phyloP scores from a whole-genome alignment of 1,139 yeast species.

The Tardiomyces blankii region DNA sequence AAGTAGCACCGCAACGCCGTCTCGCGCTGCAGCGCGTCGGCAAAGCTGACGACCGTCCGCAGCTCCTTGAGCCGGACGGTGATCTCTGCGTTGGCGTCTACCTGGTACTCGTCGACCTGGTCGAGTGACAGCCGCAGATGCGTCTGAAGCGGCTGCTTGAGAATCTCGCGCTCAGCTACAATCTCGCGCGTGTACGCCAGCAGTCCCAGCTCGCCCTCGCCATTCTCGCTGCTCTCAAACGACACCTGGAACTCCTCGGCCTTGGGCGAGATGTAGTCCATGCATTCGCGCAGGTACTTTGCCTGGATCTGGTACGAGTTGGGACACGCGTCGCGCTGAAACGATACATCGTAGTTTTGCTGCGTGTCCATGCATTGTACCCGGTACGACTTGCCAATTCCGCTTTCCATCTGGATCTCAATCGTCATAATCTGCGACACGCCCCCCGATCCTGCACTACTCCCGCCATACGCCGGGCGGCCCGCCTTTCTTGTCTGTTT shows the following conservation, averaged over 20 bases:
- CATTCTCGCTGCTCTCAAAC: slow-evolving; percentile 10
- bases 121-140: slow-evolving; percentile 12
- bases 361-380: not conserved
- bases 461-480: slow-evolving; percentile 1
- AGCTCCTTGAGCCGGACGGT: slow-evolving; percentile 22
- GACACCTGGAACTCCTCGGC: slow-evolving; percentile 16
- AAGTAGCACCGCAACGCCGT: slow-evolving; percentile 7
- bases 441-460: slow-evolving; percentile 8
- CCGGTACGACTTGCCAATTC: not conserved
- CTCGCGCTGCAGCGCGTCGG: slow-evolving; percentile 9
- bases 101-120: slow-evolving; percentile 16
- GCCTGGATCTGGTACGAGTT: slow-evolving; percentile 17
- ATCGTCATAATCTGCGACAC: slow-evolving; percentile 3
- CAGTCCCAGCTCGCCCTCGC: slow-evolving; percentile 10
- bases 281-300: slow-evolving; percentile 12
- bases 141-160: slow-evolving; percentile 23
- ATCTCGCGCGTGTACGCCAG: slow-evolving; percentile 19
- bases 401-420: not conserved
- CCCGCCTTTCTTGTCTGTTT: slow-evolving; percentile 4
- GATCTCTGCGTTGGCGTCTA: slow-evolving; percentile 11
- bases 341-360: not conserved
- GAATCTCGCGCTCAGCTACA: slow-evolving; percentile 13
- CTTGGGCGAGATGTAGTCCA: slow-evolving; percentile 20
- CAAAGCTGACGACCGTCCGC: slow-evolving; percentile 14
- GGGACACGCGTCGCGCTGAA: slow-evolving; percentile 17